Base-by-base conservation (phyloP, 2,329 filamentous ascomycete species). In the Trichophyton rubrum region DNA sequence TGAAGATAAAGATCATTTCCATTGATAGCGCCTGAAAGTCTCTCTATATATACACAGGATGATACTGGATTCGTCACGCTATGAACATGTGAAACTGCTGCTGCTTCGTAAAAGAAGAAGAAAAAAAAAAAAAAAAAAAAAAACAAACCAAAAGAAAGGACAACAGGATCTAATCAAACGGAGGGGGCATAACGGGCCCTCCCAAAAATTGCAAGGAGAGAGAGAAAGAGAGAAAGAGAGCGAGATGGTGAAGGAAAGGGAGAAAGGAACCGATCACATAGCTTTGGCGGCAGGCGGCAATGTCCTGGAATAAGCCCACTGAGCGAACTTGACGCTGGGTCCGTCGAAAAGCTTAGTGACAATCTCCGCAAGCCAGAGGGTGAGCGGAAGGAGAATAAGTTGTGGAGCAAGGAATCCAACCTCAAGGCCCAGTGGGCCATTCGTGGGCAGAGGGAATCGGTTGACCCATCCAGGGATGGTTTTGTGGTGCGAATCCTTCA, bases 371-470 rank as follows among this genome's bases (percentile, higher is more conserved):
- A 80, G 61, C 74, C 79, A 83, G 2, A 86, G 71, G 0, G 83
- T 86, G 20, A 84, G 59, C 0, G 84, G 84, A 58, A 85, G 64
- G 2, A 86, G 68, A 33, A 87, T 71, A 6, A 87, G 33, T 45
- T 88, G 83, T 1, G 83, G 79, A 1, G 80, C 60, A 22, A 86
- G 70, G 65, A 86, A 86, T 0, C 78, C 77, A 40, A 84, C 38
- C 69, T 87, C 84, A 33, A 88, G 67, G 0, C 85, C 85, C 59
- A 83, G 68, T 0, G 84, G 82, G 0, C 85, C 85, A 15, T 67
- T 68, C 62, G 72, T 80, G 33, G 83, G 76, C 57, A 86, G 64
- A 2, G 79, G 78, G 27, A 86, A 74, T 24, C 74, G 73, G 67
- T 85, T 77, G 22, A 80, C 75, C 83, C 85, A 87, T 3, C 75